phyloP scores from a whole-genome alignment of 805 yeast genomes.

The Wickerhamomyces subpelliculosus region DNA sequence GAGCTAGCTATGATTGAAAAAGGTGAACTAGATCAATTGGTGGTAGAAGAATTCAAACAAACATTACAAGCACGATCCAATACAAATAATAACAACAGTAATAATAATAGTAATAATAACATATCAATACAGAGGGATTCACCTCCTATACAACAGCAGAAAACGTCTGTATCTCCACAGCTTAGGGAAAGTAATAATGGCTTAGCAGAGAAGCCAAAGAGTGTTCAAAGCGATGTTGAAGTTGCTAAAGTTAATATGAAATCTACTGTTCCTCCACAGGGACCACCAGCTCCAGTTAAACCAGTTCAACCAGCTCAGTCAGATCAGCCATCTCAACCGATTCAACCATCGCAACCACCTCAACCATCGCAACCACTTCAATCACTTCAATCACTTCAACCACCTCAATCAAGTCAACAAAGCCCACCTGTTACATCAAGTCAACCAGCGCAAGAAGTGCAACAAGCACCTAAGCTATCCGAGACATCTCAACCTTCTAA shows the following conservation, averaged over 20 bases:
- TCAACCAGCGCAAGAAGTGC: neutral
- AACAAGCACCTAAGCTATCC: too few species aligned
- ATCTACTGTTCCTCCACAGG: too few species aligned
- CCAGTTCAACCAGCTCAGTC: slow-evolving; percentile 2
- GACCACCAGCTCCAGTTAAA: slow-evolving; percentile 4
- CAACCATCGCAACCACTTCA: slow-evolving; percentile 3
- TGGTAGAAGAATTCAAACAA: slow-evolving; percentile 10
- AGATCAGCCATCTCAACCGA: slow-evolving; percentile 3
- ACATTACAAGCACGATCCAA: neutral
- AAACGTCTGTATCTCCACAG: too few species aligned
- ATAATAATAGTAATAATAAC: neutral
- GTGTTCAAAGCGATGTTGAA: too few species aligned
- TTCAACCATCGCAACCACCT: slow-evolving; percentile 8
- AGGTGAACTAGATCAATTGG: slow-evolving; percentile 14
- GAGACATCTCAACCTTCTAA: too few species aligned
- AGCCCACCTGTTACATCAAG: too few species aligned
- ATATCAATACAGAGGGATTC: neutral
- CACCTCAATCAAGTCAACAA: neutral
- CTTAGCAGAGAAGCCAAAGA: too few species aligned
- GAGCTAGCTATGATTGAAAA: slow-evolving; percentile 14
- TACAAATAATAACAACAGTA: slow-evolving; percentile 5
- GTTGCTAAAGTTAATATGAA: too few species aligned
- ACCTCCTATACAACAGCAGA: too few species aligned
- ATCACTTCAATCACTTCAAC: neutral
- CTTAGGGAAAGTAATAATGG: too few species aligned